Conservation (phyloP, 495 filamentous ascomycete genomes). For the Aspergillus cavernicola region DNA sequence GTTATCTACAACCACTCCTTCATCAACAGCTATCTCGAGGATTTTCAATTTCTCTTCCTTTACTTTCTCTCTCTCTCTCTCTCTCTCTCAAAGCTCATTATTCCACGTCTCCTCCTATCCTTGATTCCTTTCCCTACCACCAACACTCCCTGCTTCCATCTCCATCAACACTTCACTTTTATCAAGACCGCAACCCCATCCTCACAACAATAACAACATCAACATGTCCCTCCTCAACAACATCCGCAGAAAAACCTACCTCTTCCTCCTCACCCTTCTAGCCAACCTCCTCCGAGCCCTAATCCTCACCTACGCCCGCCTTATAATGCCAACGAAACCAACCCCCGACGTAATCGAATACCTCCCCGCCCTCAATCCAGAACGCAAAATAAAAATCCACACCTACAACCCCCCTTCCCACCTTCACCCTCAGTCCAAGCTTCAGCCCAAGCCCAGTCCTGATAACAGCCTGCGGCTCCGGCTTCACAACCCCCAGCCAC, state of each 20-base stretch:
- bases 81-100: too few species aligned
- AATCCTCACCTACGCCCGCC: not conserved
- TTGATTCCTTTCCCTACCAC: too few species aligned
- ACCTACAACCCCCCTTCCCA: not conserved
- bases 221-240: not conserved
- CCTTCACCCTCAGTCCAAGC: not conserved
- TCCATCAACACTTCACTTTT: not conserved
- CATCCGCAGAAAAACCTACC: not conserved
- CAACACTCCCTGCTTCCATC: not conserved
- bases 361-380: not conserved
- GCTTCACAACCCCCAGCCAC: slow-evolving; percentile 36
- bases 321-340: not conserved
- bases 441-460: slow-evolving; percentile 31
- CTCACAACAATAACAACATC: not conserved
- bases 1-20: too few species aligned
- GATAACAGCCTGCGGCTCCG: slow-evolving; percentile 44
- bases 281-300: not conserved
- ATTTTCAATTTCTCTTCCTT: too few species aligned
- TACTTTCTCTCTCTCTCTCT: too few species aligned
- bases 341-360: not conserved
- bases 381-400: not conserved
- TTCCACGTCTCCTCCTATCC: too few species aligned
- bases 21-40: too few species aligned
- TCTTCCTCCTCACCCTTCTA: not conserved
- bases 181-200: not conserved